Evolutionary conservation across 345 rosid genomes (phyloP).

Genomic region (Salix caprea): DNA sequence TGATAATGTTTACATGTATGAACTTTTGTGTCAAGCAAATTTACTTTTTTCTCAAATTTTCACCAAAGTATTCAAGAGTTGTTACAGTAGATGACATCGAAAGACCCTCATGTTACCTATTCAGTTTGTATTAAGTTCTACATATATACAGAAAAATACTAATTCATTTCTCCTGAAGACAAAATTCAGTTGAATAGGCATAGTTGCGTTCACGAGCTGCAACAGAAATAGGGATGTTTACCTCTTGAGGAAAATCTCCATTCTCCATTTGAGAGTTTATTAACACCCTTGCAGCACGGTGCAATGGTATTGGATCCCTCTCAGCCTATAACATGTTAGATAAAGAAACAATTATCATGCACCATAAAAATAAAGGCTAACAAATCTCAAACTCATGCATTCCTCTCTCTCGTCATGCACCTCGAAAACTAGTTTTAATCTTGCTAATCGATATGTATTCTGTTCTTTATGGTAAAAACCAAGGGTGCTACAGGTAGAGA

Average conservation of each 20-base stretch:
- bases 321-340: constrained; percentile 4
- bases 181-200: not conserved
- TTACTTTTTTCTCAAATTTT: no score
- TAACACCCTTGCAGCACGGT: constrained; percentile 22
- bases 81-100: no score
- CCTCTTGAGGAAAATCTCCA: constrained; percentile 38
- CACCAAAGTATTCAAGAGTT: no score
- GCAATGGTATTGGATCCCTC: constrained; percentile 23
- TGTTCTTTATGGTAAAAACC: no score
- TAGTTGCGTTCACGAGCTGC: not conserved
- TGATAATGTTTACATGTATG: no score
- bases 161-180: not conserved
- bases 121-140: no score
- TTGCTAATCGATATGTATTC: no score
- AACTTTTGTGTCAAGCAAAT: no score
- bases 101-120: no score
- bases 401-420: not conserved
- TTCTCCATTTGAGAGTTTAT: constrained; percentile 27
- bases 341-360: not conserved
- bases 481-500: no score
- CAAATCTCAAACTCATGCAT: not conserved
- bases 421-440: no score
- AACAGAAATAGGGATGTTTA: not conserved
- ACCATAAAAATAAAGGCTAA: not conserved
- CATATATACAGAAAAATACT: no score